Base-by-base conservation (phyloP, 2,329 filamentous ascomycete species). In the Monilinia fructicola region DNA sequence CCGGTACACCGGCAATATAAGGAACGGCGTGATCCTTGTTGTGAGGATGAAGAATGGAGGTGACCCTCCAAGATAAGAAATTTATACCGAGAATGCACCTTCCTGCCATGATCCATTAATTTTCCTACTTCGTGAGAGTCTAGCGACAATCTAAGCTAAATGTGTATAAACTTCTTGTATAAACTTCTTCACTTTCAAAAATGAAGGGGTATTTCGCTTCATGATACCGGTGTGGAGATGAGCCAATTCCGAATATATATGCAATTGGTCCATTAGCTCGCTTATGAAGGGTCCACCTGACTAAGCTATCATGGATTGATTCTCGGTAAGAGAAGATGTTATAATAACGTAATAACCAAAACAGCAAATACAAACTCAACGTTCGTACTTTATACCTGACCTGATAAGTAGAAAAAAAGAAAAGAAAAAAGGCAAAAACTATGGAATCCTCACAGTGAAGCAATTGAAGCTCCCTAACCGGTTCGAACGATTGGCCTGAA, bases 401-500 rank as follows among this genome's bases (percentile, higher is more conserved):
- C 31, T 35, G 31, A 35, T 35, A 7, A 7, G 31, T 16, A 4
- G 18, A 46, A 46, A 46, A 21, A 12, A 16, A 1, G 10, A 21
- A 12, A 16, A 1, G 10, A 6, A 35, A 46, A 58, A 40, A 31
- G 18, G 3, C n/a, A 40, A 55, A 40, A 1, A 21, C 10, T 2
- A 6, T 42, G 4, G 2, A 35, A 1, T 3, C 16, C 40, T 55
- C 40, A 12, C 26, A 16, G 11, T 12, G 6, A 14, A 67, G 50
- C 59, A 63, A 64, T 64, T 64, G 59, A 66, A 69, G 68, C 68
- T 69, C 67, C 64, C 69, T 69, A 68, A 60, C 68, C 65, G 69
- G 68, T 69, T 70, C 69, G 69, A 70, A 70, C 68, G 65, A 70
- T 63, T 68, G 69, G 69, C 69, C 68, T 70, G 69, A 67, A 69